These are phyloP conservation scores for Cryptococcus sp. DNA, from an alignment of 1,284 basidiomycete species.

Conservation along the genomic window DNA sequence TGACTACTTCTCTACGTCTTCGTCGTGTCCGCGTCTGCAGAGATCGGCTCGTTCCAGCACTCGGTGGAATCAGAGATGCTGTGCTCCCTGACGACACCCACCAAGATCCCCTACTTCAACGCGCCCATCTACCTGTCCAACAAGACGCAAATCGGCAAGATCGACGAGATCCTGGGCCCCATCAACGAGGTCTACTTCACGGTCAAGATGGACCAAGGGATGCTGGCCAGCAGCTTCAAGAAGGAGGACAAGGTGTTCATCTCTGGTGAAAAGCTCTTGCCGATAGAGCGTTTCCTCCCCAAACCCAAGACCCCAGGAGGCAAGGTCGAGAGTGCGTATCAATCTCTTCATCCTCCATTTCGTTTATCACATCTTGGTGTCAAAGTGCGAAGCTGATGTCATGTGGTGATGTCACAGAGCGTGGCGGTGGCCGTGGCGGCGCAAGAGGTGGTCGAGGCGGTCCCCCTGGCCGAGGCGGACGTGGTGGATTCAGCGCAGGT, in stretches of 20 bases:
- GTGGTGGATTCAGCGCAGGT: conserved; percentile 57
- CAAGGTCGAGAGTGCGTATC: conserved; percentile 58
- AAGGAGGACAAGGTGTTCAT: conserved; percentile 98
- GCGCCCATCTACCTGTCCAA: conserved; percentile 98
- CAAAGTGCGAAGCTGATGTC: not conserved
- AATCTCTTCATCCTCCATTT: not conserved
- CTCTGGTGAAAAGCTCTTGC: conserved; percentile 90
- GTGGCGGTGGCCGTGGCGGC: conserved; percentile 53
- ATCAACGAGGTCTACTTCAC: conserved; percentile 99
- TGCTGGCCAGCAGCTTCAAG: conserved; percentile 94
- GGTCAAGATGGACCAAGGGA: conserved; percentile 94
- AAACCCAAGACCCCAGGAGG: conserved; percentile 82
- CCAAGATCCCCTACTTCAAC: conserved; percentile 98
- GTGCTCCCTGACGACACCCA: conserved; percentile 78
- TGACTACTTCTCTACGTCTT: not conserved
- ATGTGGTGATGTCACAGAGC: not conserved
- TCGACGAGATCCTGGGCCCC: conserved; percentile 83
- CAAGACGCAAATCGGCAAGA: conserved; percentile 89
- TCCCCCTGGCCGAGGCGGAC: conserved; percentile 50
- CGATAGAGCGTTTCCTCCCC: conserved; percentile 94
- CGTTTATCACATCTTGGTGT: too few species aligned
- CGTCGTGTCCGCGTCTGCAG: conserved; percentile 50
- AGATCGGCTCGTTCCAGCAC: conserved; percentile 87
- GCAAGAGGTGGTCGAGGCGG: conserved; percentile 37
- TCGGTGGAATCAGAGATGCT: conserved; percentile 99